A percentile compares a stretch with the other conserved stretches of the same genome.
Evolutionary conservation across 768 basidiomycete genomes (phyloP).

Genomic region (Tylopilus cervinicoccineus): DNA sequence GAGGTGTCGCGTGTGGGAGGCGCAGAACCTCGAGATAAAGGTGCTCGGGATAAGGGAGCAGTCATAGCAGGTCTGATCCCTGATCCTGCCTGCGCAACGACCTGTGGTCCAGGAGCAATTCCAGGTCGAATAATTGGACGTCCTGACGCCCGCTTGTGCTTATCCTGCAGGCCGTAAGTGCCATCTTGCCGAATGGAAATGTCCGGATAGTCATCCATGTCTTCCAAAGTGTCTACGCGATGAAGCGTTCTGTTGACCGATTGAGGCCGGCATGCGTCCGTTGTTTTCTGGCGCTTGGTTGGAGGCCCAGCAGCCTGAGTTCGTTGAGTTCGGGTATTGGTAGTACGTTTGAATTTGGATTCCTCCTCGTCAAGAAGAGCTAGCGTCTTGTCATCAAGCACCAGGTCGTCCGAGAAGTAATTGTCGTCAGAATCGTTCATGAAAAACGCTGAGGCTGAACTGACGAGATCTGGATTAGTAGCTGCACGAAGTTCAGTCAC

Average conservation of each 20-base stretch:
- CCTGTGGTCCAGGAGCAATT: slow-evolving; percentile 6
- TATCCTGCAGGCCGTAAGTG: slow-evolving; percentile 43
- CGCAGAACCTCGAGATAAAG: slow-evolving; percentile 12
- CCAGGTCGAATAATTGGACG: slow-evolving; percentile 14
- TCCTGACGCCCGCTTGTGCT: slow-evolving; percentile 12
- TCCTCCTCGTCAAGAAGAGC: slow-evolving; percentile 62
- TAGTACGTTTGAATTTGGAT: slow-evolving; percentile 28
- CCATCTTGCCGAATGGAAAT: slow-evolving; percentile 59
- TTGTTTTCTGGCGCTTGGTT: slow-evolving; percentile 55
- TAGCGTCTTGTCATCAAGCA: slow-evolving; percentile 58
- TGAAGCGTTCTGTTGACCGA: slow-evolving; percentile 25
- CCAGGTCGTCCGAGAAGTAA: slow-evolving; percentile 59
- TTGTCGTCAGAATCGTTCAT: slow-evolving; percentile 72
- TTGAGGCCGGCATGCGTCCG: slow-evolving; percentile 41
- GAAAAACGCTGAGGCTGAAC: slow-evolving; percentile 2
- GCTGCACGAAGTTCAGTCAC: background rate
- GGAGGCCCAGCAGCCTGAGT: slow-evolving; percentile 35
- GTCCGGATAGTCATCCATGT: slow-evolving; percentile 57
- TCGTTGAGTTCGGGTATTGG: slow-evolving; percentile 25
- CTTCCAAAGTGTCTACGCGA: slow-evolving; percentile 29
- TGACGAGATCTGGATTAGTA: background rate
- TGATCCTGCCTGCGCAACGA: slow-evolving; percentile 6
- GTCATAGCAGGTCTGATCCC: slow-evolving; percentile 6
- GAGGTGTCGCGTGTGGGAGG: slow-evolving; percentile 11
- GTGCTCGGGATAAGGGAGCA: slow-evolving; percentile 11